phyloP scores from a whole-genome alignment of 768 basidiomycete genomes.

The Suillus paluster region DNA sequence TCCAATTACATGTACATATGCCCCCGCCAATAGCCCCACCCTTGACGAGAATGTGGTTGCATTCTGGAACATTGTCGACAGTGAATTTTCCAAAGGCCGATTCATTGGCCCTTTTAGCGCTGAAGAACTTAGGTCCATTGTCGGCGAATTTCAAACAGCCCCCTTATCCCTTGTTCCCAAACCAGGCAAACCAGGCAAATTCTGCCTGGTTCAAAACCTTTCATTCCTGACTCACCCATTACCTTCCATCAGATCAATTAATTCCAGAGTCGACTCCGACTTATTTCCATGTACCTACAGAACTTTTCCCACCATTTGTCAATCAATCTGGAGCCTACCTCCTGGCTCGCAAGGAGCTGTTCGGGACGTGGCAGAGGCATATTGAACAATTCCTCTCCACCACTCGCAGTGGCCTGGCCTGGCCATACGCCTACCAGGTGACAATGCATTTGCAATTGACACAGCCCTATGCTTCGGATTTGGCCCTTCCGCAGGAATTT shows the following conservation, averaged over 20 bases:
- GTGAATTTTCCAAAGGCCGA: slow-evolving; percentile 19
- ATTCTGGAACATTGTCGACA: background rate
- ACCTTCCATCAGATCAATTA: slow-evolving; percentile 35
- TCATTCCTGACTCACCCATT: slow-evolving; percentile 22
- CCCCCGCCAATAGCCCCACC: slow-evolving; percentile 1
- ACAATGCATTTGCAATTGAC: slow-evolving; percentile 29
- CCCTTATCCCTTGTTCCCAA: slow-evolving; percentile 35
- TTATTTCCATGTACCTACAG: no score
- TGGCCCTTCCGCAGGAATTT: slow-evolving; percentile 23
- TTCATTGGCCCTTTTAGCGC: slow-evolving; percentile 39
- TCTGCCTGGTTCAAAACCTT: no score
- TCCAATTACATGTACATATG: slow-evolving; percentile 1
- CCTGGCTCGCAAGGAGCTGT: slow-evolving; percentile 25
- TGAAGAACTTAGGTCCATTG: slow-evolving; percentile 17
- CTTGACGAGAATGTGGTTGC: background rate
- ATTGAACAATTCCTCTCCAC: slow-evolving; percentile 36
- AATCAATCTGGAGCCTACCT: slow-evolving; percentile 21
- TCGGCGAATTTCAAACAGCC: slow-evolving; percentile 37
- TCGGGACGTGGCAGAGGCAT: slow-evolving; percentile 45
- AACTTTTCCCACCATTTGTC: slow-evolving; percentile 27
- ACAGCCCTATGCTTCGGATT: slow-evolving; percentile 32
- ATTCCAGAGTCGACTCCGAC: slow-evolving; percentile 33
- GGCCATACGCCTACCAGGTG: no score
- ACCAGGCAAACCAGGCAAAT: slow-evolving; percentile 26
- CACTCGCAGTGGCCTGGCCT: slow-evolving; percentile 41